Evolutionary conservation across 495 filamentous ascomycete genomes (phyloP), one percentile per base, ranked within the genome.

Genomic region (Penicillium odoratum): DNA sequence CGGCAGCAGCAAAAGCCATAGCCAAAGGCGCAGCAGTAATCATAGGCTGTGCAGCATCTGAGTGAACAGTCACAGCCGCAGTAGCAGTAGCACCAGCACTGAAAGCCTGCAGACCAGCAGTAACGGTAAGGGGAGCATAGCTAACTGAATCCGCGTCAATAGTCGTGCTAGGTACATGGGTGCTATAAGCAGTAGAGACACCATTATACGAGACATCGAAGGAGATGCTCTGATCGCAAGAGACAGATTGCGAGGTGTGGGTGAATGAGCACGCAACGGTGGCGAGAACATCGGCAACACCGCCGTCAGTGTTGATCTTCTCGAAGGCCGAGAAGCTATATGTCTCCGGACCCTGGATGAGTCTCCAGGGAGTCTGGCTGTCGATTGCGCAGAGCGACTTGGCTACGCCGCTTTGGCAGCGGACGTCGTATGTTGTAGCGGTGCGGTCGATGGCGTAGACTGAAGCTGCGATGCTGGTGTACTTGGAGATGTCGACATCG

Each of bases 261-360:
- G 51, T 53, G 25, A 53, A 53, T 3, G 33, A 29, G 36, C 51
- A 53, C 4, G 21, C 51, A 21, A 38, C 21, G 5, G 25, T 26
- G 4, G 21, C 51, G 2, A 7, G 15, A n/a, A 53, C 21, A n/a
- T n/a, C 26, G 11, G 36, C 51, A 5, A 11, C 18, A 9, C n/a
- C 36, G 10, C 51, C 51, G 0, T 26, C 26, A 21, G 51, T 53
- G 8, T 3, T 44, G 10, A 42, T 30, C 11, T 30, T 15, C 9
- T 26, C 51, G 13, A 13, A 16, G 10, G 28, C 15, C 3, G 51
- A 30, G 25, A 53, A 15, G 28, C 36, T 43, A 11, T 42, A 42
- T 25, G 51, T 53, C 51, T 15, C 38, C 10, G 51, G 51, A 8
- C 51, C 51, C 36, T 53, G 51, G 16, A 53, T 30, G 9, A 53